Base-by-base conservation (phyloP, 345 rosid species). In the Hibiscus trionum region DNA sequence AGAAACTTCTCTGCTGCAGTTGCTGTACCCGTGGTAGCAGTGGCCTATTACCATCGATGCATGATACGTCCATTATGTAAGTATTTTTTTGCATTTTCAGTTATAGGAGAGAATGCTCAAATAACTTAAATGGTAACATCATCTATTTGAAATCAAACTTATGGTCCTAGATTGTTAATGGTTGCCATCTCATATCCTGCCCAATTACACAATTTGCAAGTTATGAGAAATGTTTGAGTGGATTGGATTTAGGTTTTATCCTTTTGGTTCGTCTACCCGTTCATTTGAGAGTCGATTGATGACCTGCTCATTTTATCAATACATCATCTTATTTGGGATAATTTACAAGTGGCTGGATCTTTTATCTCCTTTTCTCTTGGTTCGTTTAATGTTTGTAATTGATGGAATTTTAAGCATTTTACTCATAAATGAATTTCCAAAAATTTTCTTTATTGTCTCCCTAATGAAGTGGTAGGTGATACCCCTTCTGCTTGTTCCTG, bases 61-160 rank as follows among this genome's bases (percentile, higher is more conserved):
- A 88, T 10, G 99, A 94, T 73, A 84, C 97, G 1, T 90, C 99
- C 55, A 88, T 95, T 64, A 80, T 92, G 99, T 95, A 84, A 87
- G 97, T 78, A 16, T 21, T 69, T 75, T 75, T 53, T 56, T 63
- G 16, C 27, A 21, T 17, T 24, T 50, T 31, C 29, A 24, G 69
- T 62, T 62, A 44, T 37, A 27, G 63, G 3, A 62, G 56, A 42
- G 52, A 56, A 42, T 26, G 10, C 31, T 47, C 5, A 29, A n/a
- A n/a, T 31, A 16, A 16, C 71, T 68, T 29, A 21, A 66, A 66
- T 66, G 55, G 16, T 66, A 44, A 5, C 19, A 26, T 5, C 15
- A 3, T 47, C 57, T 7, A 47, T 47, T 47, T 15, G 70, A 46
- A 66, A 7, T 66, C 11, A 7, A 24, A 66, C 57, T 26, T 66